These are phyloP conservation scores for Tuber indicum DNA, from an alignment of 495 filamentous ascomycete genomes.

Conservation along the genomic window DNA sequence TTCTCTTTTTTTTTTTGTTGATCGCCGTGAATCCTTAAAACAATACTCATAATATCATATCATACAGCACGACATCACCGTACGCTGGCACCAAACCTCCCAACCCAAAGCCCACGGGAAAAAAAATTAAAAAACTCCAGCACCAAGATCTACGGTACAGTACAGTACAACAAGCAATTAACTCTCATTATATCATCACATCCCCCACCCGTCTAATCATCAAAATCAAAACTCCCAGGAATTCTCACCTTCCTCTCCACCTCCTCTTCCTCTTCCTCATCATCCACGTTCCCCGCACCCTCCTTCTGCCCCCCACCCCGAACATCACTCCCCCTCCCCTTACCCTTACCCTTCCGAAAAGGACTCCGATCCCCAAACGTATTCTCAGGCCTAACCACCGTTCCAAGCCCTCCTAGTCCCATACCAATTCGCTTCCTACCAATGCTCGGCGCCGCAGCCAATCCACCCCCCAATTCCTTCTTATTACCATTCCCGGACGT, in stretches of 20 bases:
- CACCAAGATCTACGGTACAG: background rate
- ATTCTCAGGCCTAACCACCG: background rate
- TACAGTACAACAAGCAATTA: background rate
- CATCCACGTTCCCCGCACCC: background rate
- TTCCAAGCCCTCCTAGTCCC: background rate
- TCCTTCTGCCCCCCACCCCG: background rate
- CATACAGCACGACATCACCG: background rate
- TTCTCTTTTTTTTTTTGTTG: background rate
- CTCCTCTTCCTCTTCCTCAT: background rate
- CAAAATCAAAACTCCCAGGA: background rate
- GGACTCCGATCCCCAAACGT: slow-evolving; percentile 2
- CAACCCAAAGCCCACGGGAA: background rate
- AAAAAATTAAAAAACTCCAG: background rate
- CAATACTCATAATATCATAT: background rate
- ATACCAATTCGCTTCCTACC: background rate
- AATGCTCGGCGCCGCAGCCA: background rate
- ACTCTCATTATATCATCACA: background rate
- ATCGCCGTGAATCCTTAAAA: background rate
- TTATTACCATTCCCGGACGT: background rate
- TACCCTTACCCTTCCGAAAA: background rate
- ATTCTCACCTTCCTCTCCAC: background rate
- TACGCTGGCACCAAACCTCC: background rate
- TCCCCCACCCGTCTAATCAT: background rate
- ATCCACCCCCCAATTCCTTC: background rate
- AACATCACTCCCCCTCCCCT: background rate